Conservation (phyloP, 2,329 filamentous ascomycete species). For the Beauveria medogensis region DNA sequence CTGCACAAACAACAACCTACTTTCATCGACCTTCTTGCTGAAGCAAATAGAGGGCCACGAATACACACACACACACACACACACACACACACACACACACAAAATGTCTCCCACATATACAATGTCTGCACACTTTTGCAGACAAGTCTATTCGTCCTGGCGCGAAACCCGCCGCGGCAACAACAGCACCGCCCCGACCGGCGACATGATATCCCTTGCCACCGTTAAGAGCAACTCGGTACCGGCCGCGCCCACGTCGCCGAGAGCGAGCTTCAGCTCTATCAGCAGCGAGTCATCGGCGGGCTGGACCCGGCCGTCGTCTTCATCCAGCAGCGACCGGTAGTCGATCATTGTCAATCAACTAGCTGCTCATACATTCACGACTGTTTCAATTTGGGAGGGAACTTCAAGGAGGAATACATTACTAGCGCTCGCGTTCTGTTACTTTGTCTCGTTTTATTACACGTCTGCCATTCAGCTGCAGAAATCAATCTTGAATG, state of each 20-base stretch:
- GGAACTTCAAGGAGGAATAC: not conserved
- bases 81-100: not conserved
- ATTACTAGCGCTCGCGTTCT: not conserved
- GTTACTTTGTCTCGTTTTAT: not conserved
- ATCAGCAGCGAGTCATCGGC: slow-evolving; percentile 6
- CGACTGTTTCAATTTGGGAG: not conserved
- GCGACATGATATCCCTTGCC: not conserved
- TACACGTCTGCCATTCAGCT: not conserved
- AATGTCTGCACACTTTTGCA: slow-evolving; percentile 54
- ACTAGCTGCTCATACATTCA: not conserved
- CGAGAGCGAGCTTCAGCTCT: slow-evolving; percentile 11
- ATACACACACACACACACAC: slow-evolving; percentile 9
- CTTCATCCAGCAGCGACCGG: slow-evolving; percentile 25
- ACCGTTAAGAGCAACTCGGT: not conserved
- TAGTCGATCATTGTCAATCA: not conserved
- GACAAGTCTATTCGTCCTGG: slow-evolving; percentile 53
- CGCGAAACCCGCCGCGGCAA: slow-evolving; percentile 36
- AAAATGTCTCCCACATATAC: slow-evolving; percentile 52
- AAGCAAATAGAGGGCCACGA: too few relatives aligned
- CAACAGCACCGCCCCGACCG: slow-evolving; percentile 11
- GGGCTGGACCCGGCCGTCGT: slow-evolving; percentile 22
- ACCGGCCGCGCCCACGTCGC: slow-evolving; percentile 7
- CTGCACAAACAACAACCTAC: too few relatives aligned
- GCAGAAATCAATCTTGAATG: not conserved
- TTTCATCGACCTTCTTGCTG: too few relatives aligned